Evolutionary conservation across 1,284 basidiomycete genomes (phyloP), one percentile per base, ranked within the genome.

Genomic region (Anthracocystis walkeri): DNA sequence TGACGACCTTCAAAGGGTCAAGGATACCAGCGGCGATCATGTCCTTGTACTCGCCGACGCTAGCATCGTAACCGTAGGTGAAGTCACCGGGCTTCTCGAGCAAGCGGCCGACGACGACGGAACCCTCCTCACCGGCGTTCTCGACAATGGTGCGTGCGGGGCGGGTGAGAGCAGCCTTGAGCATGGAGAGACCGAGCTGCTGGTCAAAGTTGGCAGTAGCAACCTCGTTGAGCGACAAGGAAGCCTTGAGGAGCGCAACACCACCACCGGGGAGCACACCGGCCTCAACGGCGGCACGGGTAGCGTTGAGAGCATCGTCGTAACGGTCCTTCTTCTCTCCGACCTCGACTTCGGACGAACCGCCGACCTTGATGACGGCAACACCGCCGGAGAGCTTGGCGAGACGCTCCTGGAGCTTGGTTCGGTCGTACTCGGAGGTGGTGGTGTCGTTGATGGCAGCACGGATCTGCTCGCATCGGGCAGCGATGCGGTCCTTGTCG

Each of bases 271-370:
- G 80, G 45, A 98, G 92, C 82, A 98, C 97, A 85, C 96, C 96
- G 87, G 97, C 94, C 88, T 97, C 96, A 55, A 99, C 96, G 54
- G 96, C 96, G 45, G 96, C 96, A 63, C 96, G 92, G 6, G 96
- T 98, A 20, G 95, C 95, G 86, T 97, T 97, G 65, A 98, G 89
- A 7, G 96, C 96, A 85, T 99, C 96, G 83, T 99, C 96, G 86
- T 97, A 98, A 57, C 95, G 90, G 87, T 98, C 96, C 91, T 98
- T 98, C 93, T 98, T 98, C 90, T 99, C 96, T 18, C 95, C 90
- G 75, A 98, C 96, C 88, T 98, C 96, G 65, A 98, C 95, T 87
- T 98, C 96, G 70, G 90, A 91, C 53, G 91, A 88, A 48, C 96
- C 96, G 68, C 96, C 96, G 77, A 98, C 96, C 87, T 94, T 95